These are phyloP conservation scores for Cutaneotrichosporon sp. DNA, from an alignment of 1,284 basidiomycete genomes.

Conservation along the genomic window DNA sequence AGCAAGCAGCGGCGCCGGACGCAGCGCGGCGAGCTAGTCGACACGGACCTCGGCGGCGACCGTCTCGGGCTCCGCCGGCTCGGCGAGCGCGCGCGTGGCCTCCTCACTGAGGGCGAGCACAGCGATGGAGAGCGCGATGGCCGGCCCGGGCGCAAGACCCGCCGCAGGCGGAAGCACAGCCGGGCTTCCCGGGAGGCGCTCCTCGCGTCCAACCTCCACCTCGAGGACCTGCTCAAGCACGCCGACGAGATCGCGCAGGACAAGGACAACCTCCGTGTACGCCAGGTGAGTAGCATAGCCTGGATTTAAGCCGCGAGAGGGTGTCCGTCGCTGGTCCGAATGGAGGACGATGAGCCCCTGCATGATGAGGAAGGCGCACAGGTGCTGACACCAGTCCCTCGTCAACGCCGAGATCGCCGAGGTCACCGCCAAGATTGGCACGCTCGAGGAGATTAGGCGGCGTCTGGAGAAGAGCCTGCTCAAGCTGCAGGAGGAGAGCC, in stretches of 20 bases:
- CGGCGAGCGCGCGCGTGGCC: slow-evolving; percentile 72
- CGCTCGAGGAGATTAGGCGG: slow-evolving; percentile 75
- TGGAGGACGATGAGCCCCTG: too few relatives aligned
- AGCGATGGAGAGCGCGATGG: slow-evolving; percentile 25
- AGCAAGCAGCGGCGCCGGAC: slow-evolving; percentile 72
- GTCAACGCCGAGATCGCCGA: slow-evolving; percentile 82
- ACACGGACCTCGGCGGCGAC: slow-evolving; percentile 66
- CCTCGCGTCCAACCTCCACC: slow-evolving; percentile 66
- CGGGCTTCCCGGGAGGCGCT: slow-evolving; percentile 66
- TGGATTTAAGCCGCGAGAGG: too few relatives aligned
- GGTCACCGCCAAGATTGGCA: slow-evolving; percentile 83
- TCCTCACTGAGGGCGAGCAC: slow-evolving; percentile 56
- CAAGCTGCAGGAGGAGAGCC: slow-evolving; percentile 87
- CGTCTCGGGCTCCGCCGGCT: slow-evolving; percentile 74
- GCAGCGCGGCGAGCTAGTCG: slow-evolving; percentile 60
- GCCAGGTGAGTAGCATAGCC: too few relatives aligned
- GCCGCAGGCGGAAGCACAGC: slow-evolving; percentile 62
- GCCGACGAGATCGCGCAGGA: slow-evolving; percentile 80
- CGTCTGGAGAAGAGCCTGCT: slow-evolving; percentile 82
- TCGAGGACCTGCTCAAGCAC: slow-evolving; percentile 78
- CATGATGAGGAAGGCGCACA: too few relatives aligned
- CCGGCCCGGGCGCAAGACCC: slow-evolving; percentile 56
- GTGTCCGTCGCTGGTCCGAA: too few relatives aligned
- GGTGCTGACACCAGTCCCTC: too few relatives aligned
- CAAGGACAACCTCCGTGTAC: slow-evolving; percentile 84